Evolutionary conservation across 352 stramenopile genomes (phyloP).

Genomic region (Pythium aquatile): DNA sequence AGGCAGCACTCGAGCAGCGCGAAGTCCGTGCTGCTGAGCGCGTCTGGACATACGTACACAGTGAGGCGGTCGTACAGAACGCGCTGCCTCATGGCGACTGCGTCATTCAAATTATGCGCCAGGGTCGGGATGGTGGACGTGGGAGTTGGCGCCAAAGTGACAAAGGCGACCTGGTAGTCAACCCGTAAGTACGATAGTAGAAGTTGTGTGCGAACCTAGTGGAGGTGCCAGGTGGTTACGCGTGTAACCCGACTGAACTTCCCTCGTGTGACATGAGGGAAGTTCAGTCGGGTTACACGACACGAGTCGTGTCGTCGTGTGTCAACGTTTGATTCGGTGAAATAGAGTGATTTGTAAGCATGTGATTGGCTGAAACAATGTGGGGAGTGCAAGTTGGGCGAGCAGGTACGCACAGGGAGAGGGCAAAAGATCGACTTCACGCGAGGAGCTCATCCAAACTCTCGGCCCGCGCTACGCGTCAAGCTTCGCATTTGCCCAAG

Average conservation of each 20-base stretch:
- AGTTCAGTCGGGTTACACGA: slow-evolving; percentile 7
- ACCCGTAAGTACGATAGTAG: slow-evolving; percentile 5
- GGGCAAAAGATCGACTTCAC: slow-evolving; percentile 20
- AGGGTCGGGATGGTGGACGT: neutral
- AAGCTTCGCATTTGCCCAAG: neutral
- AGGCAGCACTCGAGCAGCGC: slow-evolving; percentile 57
- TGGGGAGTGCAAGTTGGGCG: slow-evolving; percentile 1
- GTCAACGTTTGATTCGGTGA: slow-evolving; percentile 15
- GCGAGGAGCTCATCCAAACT: neutral
- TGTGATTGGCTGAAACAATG: slow-evolving; percentile 19
- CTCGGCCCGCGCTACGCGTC: neutral
- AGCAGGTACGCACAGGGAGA: neutral
- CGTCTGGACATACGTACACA: slow-evolving; percentile 56
- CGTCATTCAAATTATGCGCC: slow-evolving; percentile 2
- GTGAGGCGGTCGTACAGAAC: slow-evolving; percentile 44
- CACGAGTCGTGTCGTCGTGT: slow-evolving; percentile 9
- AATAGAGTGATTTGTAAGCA: slow-evolving; percentile 8
- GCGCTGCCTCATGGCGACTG: slow-evolving; percentile 40
- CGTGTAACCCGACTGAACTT: slow-evolving; percentile 9
- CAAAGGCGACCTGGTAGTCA: slow-evolving; percentile 11
- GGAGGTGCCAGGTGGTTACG: neutral
- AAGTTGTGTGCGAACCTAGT: neutral
- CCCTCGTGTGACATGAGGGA: neutral
- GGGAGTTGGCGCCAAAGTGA: slow-evolving; percentile 10
- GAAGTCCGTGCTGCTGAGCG: slow-evolving; percentile 37